These are phyloP conservation scores for Raphanus sativus DNA, from an alignment of 345 rosid genomes.

Conservation along the genomic window DNA sequence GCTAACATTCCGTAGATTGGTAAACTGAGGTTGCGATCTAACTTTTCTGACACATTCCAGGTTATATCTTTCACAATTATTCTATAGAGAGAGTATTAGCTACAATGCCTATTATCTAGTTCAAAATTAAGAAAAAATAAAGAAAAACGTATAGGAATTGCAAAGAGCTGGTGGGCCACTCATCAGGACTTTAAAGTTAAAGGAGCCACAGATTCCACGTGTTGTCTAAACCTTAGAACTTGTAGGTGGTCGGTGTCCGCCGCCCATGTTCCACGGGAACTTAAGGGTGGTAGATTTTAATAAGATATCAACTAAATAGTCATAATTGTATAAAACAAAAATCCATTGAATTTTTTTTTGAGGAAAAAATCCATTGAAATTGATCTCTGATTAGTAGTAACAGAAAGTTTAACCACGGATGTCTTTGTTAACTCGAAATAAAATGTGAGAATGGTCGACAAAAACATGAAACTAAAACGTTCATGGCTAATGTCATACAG, in stretches of 20 bases:
- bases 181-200: constrained; percentile 8
- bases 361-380: not conserved
- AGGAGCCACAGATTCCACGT: constrained; percentile 22
- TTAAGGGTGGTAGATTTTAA: constrained; percentile 10
- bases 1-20: constrained; percentile 28
- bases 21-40: constrained; percentile 35
- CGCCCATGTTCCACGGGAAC: constrained; percentile 46
- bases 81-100: constrained; percentile 7
- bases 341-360: too few relatives aligned
- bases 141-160: not conserved
- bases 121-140: not conserved
- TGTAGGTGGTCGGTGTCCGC: constrained; percentile 41
- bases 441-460: not conserved
- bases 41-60: constrained; percentile 36
- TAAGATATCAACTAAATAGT: not conserved
- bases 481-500: constrained; percentile 15
- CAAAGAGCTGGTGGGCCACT: not conserved
- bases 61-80: constrained; percentile 3
- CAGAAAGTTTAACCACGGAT: not conserved
- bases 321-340: not conserved
- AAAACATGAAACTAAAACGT: not conserved
- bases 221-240: constrained; percentile 10
- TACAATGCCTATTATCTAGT: constrained; percentile 7
- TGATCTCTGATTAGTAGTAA: not conserved
- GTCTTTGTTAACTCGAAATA: not conserved